Evolutionary conservation across 345 rosid species (phyloP), one percentile per base, ranked within the genome.

Genomic region (Corchorus capsularis): DNA sequence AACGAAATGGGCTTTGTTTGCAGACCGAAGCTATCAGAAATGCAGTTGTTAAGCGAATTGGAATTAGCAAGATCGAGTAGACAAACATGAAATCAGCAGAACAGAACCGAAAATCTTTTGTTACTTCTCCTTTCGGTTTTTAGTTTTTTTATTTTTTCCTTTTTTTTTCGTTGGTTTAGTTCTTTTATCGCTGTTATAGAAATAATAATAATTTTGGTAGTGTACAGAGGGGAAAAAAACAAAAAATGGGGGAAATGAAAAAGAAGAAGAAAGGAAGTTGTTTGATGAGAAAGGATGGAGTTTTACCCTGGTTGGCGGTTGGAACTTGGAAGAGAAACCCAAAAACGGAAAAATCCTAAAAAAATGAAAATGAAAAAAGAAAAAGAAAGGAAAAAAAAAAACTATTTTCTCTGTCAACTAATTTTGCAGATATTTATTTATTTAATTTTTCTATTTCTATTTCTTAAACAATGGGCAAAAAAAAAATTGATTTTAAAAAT

Each of bases 31-130:
- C 88, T 0, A 84, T 89, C 8, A 75, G 90, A 61, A 87, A 90
- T 71, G 90, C 92, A 1, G 85, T 90, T 22, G 93, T 90, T 62
- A 90, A 92, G 84, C 81, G 92, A 13, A 86, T 90, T 63, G 94
- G 93, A 16, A 77, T 87, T 78, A 85, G 87, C 86, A 92, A 85
- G 81, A 84, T 89, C 71, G 89, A 82, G 52, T 76, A 81, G 83
- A 17, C 27, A 34, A 22, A 45, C 6, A 47, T 45, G 61, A 50
- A 27, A n/a, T 34, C 61, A 64, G 70, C 47, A 72, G 37, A 22
- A 45, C 39, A 19, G 14, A 41, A 13, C 19, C 11, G 20, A 16
- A 37, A 59, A 37, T 41, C 27, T 4, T 32, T 37, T 49, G 22
- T n/a, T 32, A 52, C 43, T 61, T 19, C 27, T 46, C 71, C 0